phyloP scores from a whole-genome alignment of 2,329 filamentous ascomycete genomes.

The Penicillium sp. region DNA sequence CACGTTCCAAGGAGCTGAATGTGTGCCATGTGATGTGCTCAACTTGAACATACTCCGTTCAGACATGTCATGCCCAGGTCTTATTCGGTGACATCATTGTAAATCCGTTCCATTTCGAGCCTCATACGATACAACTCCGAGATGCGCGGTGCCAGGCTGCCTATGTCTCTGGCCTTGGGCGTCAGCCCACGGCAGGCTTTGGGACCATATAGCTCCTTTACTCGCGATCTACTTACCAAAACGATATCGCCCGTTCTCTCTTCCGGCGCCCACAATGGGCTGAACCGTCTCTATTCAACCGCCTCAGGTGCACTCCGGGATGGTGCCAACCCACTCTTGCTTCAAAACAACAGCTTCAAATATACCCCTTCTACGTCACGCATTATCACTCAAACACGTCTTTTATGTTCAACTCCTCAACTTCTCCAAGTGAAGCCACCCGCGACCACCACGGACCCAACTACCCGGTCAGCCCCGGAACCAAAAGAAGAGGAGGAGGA shows the following conservation, averaged over 20 bases:
- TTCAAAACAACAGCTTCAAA: slow-evolving; percentile 15
- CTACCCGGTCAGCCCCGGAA: slow-evolving; percentile 36
- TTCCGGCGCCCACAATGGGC: slow-evolving; percentile 9
- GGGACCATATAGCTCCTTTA: slow-evolving; percentile 17
- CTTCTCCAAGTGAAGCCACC: slow-evolving; percentile 28
- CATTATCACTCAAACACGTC: slow-evolving; percentile 25
- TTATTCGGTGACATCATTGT: slow-evolving; percentile 26
- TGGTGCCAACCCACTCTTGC: slow-evolving; percentile 13
- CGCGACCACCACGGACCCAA: slow-evolving; percentile 17
- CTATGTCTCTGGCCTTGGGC: slow-evolving; percentile 36
- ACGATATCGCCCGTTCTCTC: background rate
- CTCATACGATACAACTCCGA: slow-evolving; percentile 24
- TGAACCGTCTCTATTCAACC: slow-evolving; percentile 25
- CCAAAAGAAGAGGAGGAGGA: slow-evolving; percentile 52
- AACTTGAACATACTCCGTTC: slow-evolving; percentile 11
- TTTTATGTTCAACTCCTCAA: slow-evolving; percentile 27
- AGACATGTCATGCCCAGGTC: slow-evolving; percentile 34
- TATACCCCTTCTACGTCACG: slow-evolving; percentile 13
- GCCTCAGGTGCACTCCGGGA: slow-evolving; percentile 21
- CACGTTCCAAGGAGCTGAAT: slow-evolving; percentile 15
- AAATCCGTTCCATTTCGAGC: slow-evolving; percentile 17
- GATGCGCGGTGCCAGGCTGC: slow-evolving; percentile 45
- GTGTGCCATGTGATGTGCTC: slow-evolving; percentile 10
- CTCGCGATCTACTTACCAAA: slow-evolving; percentile 20
- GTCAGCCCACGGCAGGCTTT: slow-evolving; percentile 26